Conservation (phyloP, 768 basidiomycete genomes). For the Austroboletus eburneus region DNA sequence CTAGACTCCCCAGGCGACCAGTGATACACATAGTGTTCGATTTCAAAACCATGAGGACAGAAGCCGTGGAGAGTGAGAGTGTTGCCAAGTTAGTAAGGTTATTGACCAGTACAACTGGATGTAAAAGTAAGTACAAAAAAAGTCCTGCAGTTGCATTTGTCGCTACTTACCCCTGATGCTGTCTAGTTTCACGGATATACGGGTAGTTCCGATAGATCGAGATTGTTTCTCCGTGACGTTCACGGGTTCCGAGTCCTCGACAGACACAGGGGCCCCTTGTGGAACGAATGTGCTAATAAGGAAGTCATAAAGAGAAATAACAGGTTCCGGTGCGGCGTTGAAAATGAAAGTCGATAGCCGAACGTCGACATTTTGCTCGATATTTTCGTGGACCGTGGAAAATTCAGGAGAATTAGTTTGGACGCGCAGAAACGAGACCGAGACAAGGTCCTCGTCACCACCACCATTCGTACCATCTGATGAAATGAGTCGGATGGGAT, state of each 20-base stretch:
- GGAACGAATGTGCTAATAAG: conserved; percentile 96
- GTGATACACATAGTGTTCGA: conserved; percentile 71
- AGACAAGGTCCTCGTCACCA: conserved; percentile 64
- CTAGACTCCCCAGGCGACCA: conserved; percentile 79
- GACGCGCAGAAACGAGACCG: conserved; percentile 72
- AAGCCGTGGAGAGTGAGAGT: conserved; percentile 84
- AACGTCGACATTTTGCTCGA: conserved; percentile 85
- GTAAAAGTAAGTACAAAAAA: conserved; percentile 13
- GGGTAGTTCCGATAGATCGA: conserved; percentile 54
- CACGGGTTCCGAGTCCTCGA: conserved; percentile 8
- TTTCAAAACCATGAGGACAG: conserved; percentile 72
- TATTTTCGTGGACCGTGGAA: conserved; percentile 68
- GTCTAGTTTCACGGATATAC: conserved; percentile 78
- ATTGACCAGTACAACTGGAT: conserved; percentile 72
- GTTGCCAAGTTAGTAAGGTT: conserved; percentile 72
- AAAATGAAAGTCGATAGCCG: conserved; percentile 89
- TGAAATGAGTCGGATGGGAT: conserved; percentile 61
- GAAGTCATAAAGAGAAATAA: conserved; percentile 90
- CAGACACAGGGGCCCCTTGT: conserved; percentile 9
- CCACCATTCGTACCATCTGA: conserved; percentile 43
- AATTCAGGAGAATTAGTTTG: conserved; percentile 88
- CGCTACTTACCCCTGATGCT: conserved; percentile 65
- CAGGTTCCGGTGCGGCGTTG: conserved; percentile 83
- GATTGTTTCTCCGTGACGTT: conserved; percentile 1
- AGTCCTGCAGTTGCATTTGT: background rate